phyloP scores from a whole-genome alignment of 2,329 filamentous ascomycete genomes.

The Paraconiothyrium sp. region DNA sequence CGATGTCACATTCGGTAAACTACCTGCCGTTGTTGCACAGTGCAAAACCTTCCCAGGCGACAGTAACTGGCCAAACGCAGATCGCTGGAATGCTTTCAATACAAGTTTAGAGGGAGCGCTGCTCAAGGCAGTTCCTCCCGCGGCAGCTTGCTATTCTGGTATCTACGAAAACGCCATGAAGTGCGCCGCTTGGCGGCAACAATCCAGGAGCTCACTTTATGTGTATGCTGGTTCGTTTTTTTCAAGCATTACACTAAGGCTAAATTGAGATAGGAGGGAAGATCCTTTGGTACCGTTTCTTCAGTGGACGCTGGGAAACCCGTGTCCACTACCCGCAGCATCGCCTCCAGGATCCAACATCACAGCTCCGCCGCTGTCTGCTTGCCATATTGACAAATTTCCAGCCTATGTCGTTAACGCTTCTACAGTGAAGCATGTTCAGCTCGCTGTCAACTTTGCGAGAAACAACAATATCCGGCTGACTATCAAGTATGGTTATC shows the following conservation, averaged over 20 bases:
- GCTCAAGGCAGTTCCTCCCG: conserved; percentile 35
- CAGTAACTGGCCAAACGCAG: conserved; percentile 33
- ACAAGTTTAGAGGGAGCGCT: conserved; percentile 32
- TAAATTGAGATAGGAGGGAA: conserved; percentile 27
- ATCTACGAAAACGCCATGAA: conserved; percentile 27
- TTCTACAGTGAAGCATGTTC: conserved; percentile 35
- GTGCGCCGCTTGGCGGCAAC: conserved; percentile 25
- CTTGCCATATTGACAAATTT: conserved; percentile 33
- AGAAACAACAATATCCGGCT: conserved; percentile 42
- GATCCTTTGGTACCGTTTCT: conserved; percentile 35
- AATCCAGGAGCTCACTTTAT: conserved; percentile 27
- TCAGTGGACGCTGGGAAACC: conserved; percentile 34
- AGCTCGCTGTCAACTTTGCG: conserved; percentile 43
- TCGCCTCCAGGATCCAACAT: conserved; percentile 2
- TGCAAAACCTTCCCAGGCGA: conserved; percentile 41
- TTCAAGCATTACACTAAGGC: neutral
- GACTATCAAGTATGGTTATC: conserved; percentile 36
- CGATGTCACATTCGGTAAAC: conserved; percentile 35
- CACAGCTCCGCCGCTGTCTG: conserved; percentile 19
- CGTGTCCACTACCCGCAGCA: conserved; percentile 25
- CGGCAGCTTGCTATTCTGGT: conserved; percentile 39
- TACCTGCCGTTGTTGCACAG: conserved; percentile 14
- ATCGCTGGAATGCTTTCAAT: conserved; percentile 36
- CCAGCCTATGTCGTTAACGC: conserved; percentile 39
- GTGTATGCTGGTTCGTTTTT: conserved; percentile 24